Evolutionary conservation across 768 basidiomycete species (phyloP), one percentile per base, ranked within the genome.

Genomic region (Tricholoma hemisulphureum): DNA sequence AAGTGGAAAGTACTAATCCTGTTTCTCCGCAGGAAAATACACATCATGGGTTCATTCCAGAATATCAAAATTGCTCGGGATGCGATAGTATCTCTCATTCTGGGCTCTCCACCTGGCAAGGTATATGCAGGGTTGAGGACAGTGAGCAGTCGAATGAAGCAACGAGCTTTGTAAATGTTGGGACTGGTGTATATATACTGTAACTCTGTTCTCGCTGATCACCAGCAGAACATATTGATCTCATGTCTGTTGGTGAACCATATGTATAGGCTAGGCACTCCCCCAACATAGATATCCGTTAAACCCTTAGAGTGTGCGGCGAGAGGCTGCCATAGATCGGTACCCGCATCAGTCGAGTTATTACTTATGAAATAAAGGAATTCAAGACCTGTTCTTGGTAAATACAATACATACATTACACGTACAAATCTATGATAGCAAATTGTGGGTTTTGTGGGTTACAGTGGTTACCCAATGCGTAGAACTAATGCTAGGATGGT

Each of bases 51-150:
- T 21, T 96, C 95, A 14, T 98, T 97, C 77, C 93, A 95, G 78
- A 97, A 97, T 68, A 98, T 99, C 80, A 97, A 96, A 74, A 84
- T 98, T 57, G 97, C 97, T 0, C 83, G 95, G 56, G 96, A 98
- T 72, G 95, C 97, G 6, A 87, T 99, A 60, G 95, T 97, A 24
- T 94, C 93, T 13, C 83, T 97, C 18, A 98, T 98, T 63, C 81
- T 98, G 14, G 95, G 95, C 29, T 95, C 94, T 13, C 95, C 95
- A 0, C 95, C 95, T 51, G 95, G 95, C 52, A 93, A 94, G 69
- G 92, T 94, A 6, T 92, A 98, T 64, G 91, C 95, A 6, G 89
- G 92, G 31, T 74, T 98, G 63, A 81, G 95, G 69, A 95, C 93
- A 5, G 91, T 97, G 48, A 92, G 92, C 70, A 89, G 89, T 63